Evolutionary conservation across 805 yeast species (phyloP), one percentile per base, ranked within the genome.

Genomic region (Starmerella floris): DNA sequence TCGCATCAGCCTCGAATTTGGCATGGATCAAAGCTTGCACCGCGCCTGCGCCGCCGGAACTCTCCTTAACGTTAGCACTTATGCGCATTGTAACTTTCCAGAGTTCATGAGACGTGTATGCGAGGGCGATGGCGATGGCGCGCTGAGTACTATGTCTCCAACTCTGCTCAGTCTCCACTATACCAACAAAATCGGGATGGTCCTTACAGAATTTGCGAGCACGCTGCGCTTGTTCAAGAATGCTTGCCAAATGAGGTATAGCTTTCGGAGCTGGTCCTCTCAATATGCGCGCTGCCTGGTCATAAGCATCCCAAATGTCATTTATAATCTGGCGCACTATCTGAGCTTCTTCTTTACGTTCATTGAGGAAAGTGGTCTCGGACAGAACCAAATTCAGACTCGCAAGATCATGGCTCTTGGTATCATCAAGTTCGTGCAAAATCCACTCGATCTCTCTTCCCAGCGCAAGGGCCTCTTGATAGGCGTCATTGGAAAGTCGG

Each of bases 61-160:
- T 28, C 17, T 34, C 30, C 11, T 25, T 17, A 6, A 31, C 44
- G 35, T 43, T 31, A n/a, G 41, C 37, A 15, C 21, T 21, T 8
- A 48, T 39, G 5, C 42, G 27, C n/a, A 30, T 19, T 16, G 46
- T 30, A 4, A 45, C 26, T 6, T 42, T 40, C 15, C 66, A 66
- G 43, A 74, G 50, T 26, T 55, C 48, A 43, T 60, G 64, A 30
- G 54, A 56, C 42, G 82, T 61, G 56, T 77, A 83, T 53, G 78
- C 82, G 49, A 79, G 71, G 15, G 84, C 73, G 45, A 88, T 64
- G 0, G 91, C 76, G 37, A 84, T 67, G 1, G 93, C 78, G 45
- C 95, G 70, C 1, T 87, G 76, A 70, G 84, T 68, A 54, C 95
- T 83, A 53, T 83, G 93, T 48, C 81, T 74, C 62, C 83, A 83